Conservation (phyloP, 2,329 filamentous ascomycete species). For the Hawksworthiomyces lignivorus region DNA sequence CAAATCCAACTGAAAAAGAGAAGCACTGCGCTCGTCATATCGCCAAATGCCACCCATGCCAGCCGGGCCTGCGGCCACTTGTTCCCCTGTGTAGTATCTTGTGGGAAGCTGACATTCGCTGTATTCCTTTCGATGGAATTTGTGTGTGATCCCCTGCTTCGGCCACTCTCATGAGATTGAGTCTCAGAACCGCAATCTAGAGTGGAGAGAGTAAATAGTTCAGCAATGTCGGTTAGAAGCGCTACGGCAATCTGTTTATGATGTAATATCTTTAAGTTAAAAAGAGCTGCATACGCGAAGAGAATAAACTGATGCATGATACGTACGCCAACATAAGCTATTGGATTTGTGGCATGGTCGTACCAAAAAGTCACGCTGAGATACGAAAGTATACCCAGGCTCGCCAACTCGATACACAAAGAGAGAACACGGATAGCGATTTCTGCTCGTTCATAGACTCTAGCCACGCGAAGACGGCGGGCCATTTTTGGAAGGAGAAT, state of each 20-base stretch:
- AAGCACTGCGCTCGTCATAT: neutral
- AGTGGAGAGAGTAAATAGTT: neutral
- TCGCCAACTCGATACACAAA: neutral
- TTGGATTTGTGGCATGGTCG: slow-evolving; percentile 2
- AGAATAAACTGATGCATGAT: too few species aligned
- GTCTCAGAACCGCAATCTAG: too few species aligned
- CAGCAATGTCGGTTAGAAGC: neutral
- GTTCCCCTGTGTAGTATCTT: too few species aligned
- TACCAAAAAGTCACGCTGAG: neutral
- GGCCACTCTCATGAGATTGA: too few species aligned
- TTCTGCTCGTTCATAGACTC: neutral
- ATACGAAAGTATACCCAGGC: neutral
- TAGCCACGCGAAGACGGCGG: neutral
- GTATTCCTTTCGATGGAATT: neutral
- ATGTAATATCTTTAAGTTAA: too few species aligned
- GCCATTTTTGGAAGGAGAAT: neutral
- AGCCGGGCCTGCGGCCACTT: neutral
- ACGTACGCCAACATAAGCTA: neutral
- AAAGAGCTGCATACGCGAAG: too few species aligned
- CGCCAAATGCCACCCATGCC: slow-evolving; percentile 1
- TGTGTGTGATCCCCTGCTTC: too few species aligned
- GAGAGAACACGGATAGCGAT: neutral
- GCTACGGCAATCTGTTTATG: too few species aligned
- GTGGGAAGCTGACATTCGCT: too few species aligned
- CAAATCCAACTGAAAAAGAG: slow-evolving; percentile 3